phyloP scores from a whole-genome alignment of 768 basidiomycete species.

The Tylopilus felleus region DNA sequence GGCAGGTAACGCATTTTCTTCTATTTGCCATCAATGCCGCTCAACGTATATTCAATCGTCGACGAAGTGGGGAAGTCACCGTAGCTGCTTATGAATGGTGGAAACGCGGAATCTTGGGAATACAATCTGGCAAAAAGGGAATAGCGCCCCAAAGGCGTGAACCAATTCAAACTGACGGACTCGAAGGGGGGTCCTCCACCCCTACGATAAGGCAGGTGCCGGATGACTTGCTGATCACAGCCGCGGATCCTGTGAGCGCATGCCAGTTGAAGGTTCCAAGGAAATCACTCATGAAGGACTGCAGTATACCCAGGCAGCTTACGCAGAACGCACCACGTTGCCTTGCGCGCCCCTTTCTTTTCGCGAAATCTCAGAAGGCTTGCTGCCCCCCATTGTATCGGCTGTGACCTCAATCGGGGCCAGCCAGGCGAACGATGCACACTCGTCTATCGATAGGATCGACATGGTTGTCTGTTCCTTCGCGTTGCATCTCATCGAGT shows the following conservation, averaged over 20 bases:
- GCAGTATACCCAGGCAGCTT: slow-evolving; percentile 62
- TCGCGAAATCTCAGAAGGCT: slow-evolving; percentile 56
- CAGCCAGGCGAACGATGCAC: neutral
- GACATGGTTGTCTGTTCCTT: slow-evolving; percentile 75
- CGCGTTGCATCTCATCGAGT: slow-evolving; percentile 66
- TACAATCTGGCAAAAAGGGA: slow-evolving; percentile 14
- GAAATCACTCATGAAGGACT: slow-evolving; percentile 10
- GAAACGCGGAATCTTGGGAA: slow-evolving; percentile 33
- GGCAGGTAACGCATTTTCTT: slow-evolving; percentile 22
- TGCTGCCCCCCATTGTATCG: slow-evolving; percentile 37
- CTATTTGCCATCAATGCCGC: slow-evolving; percentile 22
- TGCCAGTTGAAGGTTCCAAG: neutral
- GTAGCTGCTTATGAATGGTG: slow-evolving; percentile 61
- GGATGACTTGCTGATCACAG: slow-evolving; percentile 17
- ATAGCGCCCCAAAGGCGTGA: neutral
- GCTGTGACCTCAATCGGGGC: slow-evolving; percentile 10
- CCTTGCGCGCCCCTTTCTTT: slow-evolving; percentile 60
- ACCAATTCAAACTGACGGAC: neutral
- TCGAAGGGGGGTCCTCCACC: neutral
- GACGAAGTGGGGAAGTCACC: slow-evolving; percentile 60
- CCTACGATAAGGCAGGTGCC: slow-evolving; percentile 6
- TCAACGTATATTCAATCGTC: neutral
- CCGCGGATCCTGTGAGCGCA: slow-evolving; percentile 27
- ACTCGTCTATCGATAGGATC: slow-evolving; percentile 22
- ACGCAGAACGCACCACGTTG: slow-evolving; percentile 49